Base-by-base conservation (phyloP, 1,284 basidiomycete species). In the Sporisorium graminicola region DNA sequence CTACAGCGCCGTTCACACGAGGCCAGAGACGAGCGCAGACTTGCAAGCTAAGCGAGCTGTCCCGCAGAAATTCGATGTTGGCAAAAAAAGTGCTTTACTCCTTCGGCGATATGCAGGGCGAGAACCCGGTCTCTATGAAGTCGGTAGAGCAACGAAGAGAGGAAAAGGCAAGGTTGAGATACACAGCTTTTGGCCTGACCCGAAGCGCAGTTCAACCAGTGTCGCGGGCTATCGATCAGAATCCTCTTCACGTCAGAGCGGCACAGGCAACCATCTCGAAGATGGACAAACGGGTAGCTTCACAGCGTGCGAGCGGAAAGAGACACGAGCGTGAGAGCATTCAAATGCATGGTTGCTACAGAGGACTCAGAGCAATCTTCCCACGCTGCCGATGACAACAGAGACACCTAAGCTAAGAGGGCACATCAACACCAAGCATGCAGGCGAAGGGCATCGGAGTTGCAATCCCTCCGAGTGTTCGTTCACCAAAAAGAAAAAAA, bases 21-120 rank as follows among this genome's bases (percentile, higher is more conserved):
- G 37, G 37, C 37, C 37, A 47, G 27, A 47, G 44, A 3, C 44
- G 44, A 27, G 44, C 44, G 12, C 24, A 12, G 24, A 7, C 5
- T 47, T 26, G 14, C 13, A 3, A 26, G 18, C 22, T 56, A 56
- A 56, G 54, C 54, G 54, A 56, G 54, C 54, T 56, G 54, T 56
- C 54, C 33, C 13, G 43, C 27, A 49, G 29, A 44, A 31, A 42
- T 9, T 40, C 5, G 37, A n/a, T 18, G 24, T 22, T 51, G 27
- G 20, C 50, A 31, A 33, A n/a, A n/a, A n/a, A n/a, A n/a, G n/a
- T n/a, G 7, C 7, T n/a, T 49, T 18, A 9, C 37, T n/a, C 3
- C 37, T 40, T 40, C 16, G 37, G 18, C 14, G 37, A 18, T 8
- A 5, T 14, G 18, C 37, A 4, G 8, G n/a, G 18, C 5, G 37